Conservation (phyloP, 371 early-diverging fungal species). For the Cokeromyces recurvatus region DNA sequence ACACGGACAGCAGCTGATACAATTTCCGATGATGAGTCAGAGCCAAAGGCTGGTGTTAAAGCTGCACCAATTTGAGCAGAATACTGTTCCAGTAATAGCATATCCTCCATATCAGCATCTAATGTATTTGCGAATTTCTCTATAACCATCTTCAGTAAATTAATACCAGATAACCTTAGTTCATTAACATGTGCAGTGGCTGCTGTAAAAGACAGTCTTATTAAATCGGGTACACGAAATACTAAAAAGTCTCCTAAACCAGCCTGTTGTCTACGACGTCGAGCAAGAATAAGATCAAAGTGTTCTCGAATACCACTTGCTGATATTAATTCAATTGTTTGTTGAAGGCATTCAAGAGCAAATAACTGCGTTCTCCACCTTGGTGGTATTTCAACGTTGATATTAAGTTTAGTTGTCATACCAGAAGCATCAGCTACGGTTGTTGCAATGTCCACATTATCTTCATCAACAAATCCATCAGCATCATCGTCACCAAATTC, state of each 20-base stretch:
- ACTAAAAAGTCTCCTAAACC: constrained; percentile 70
- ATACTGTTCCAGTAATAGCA: constrained; percentile 80
- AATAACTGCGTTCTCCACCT: constrained; percentile 87
- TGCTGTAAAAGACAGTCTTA: constrained; percentile 83
- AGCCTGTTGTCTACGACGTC: constrained; percentile 50
- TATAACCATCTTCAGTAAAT: constrained; percentile 65
- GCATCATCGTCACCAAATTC: constrained; percentile 39
- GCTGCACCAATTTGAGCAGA: constrained; percentile 90
- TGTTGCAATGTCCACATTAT: constrained; percentile 43
- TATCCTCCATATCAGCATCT: constrained; percentile 83
- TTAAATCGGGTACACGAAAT: constrained; percentile 73
- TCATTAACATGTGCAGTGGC: constrained; percentile 80
- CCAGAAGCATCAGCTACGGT: constrained; percentile 45
- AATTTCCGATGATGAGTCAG: constrained; percentile 75
- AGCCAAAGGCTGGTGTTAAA: constrained; percentile 79
- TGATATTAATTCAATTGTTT: constrained; percentile 57
- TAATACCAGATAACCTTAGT: constrained; percentile 74
- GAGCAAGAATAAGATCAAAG: constrained; percentile 65
- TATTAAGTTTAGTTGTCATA: constrained; percentile 30
- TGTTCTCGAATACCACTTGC: constrained; percentile 61
- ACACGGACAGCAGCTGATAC: constrained; percentile 79
- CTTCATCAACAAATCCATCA: constrained; percentile 38
- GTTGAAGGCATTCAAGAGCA: constrained; percentile 73
- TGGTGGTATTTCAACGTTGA: constrained; percentile 64
- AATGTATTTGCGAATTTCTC: constrained; percentile 61